A percentile compares a stretch with the other conserved stretches of the same genome.
Evolutionary conservation across 2,329 filamentous ascomycete genomes (phyloP).

Genomic region (Aspergillus flavus): DNA sequence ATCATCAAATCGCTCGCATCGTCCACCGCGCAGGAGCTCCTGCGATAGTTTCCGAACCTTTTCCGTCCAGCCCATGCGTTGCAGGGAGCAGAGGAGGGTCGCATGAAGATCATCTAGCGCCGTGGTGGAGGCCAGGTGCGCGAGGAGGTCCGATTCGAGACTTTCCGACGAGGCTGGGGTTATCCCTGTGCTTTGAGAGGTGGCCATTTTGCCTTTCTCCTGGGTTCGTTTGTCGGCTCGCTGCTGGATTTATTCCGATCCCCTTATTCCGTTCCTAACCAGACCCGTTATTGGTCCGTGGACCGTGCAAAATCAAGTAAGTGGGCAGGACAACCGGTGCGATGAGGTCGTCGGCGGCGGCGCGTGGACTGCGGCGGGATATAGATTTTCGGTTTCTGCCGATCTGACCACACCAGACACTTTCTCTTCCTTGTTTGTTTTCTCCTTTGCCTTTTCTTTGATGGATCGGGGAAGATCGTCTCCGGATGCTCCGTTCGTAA

Average conservation of each 20-base stretch:
- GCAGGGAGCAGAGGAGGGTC: slow-evolving; percentile 57
- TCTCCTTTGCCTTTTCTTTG: not conserved
- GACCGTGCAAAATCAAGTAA: not conserved
- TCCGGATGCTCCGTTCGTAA: not conserved
- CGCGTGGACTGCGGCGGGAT: slow-evolving; percentile 1
- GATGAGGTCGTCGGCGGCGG: not conserved
- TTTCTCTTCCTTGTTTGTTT: not conserved
- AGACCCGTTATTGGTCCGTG: not conserved
- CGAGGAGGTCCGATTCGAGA: slow-evolving; percentile 42
- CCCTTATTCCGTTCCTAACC: not conserved
- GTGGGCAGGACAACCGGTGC: not conserved
- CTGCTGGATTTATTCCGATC: not conserved
- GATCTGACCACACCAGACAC: not conserved
- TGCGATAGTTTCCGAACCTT: slow-evolving; percentile 57
- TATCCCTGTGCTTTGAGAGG: slow-evolving; percentile 10
- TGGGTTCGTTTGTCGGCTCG: not conserved
- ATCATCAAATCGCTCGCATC: slow-evolving; percentile 60
- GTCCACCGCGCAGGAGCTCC: slow-evolving; percentile 59
- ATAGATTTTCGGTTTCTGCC: slow-evolving; percentile 2
- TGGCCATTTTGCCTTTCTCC: slow-evolving; percentile 8
- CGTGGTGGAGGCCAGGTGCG: slow-evolving; percentile 50
- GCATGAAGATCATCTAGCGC: slow-evolving; percentile 60
- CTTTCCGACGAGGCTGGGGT: slow-evolving; percentile 31
- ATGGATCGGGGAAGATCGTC: not conserved
- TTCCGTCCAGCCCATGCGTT: slow-evolving; percentile 62